Evolutionary conservation across 1,284 basidiomycete genomes (phyloP).

Genomic region (Laetiporus sulphureus): DNA sequence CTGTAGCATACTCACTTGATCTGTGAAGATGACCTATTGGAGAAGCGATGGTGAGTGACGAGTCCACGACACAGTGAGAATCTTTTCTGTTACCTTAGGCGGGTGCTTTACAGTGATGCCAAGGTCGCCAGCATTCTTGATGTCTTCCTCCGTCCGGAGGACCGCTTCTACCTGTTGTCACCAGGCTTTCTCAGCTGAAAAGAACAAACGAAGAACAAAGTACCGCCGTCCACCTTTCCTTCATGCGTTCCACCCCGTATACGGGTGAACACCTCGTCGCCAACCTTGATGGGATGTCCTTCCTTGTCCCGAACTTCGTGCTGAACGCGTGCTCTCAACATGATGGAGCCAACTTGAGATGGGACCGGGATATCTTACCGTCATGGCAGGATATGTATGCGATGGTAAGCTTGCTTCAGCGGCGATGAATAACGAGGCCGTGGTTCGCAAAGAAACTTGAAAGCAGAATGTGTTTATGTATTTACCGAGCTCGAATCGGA

Average conservation of each 20-base stretch:
- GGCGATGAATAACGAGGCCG: no score
- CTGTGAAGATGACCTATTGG: conserved; percentile 9
- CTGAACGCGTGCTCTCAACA: neutral
- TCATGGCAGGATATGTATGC: no score
- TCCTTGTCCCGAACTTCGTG: conserved; percentile 10
- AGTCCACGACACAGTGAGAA: neutral
- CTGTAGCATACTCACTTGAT: conserved; percentile 7
- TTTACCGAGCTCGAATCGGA: no score
- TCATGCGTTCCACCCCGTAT: conserved; percentile 19
- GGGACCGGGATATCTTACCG: neutral
- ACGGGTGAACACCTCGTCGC: conserved; percentile 17
- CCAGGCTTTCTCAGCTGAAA: neutral
- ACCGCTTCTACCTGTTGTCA: conserved; percentile 16
- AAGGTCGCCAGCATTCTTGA: conserved; percentile 12
- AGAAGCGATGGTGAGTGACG: neutral
- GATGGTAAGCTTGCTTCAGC: no score
- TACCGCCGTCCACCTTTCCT: conserved; percentile 11
- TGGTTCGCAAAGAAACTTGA: no score
- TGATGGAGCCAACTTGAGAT: neutral
- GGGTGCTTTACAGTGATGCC: conserved; percentile 18
- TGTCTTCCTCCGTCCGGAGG: conserved; percentile 11
- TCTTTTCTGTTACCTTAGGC: conserved; percentile 14
- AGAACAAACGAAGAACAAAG: neutral
- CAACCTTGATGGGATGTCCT: conserved; percentile 15
- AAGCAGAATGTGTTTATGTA: no score